Percentiles rank a stretch among this genome's conserved stretches.
Evolutionary conservation across 2,329 filamentous ascomycete genomes (phyloP).

Genomic region (Ceratocystis alfenasii): DNA sequence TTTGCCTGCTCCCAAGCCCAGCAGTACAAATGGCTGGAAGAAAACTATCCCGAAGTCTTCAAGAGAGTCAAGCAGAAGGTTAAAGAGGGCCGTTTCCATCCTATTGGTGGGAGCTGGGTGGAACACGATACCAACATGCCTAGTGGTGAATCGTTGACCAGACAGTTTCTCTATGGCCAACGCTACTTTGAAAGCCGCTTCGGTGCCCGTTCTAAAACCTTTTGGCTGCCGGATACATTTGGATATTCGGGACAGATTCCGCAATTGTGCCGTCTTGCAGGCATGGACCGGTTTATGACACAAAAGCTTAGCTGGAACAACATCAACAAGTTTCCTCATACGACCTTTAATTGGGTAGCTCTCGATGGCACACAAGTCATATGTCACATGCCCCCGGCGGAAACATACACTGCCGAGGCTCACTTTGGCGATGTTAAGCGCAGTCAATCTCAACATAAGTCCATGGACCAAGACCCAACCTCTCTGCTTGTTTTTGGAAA

Average conservation of each 20-base stretch:
- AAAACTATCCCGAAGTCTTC: slow-evolving; percentile 76
- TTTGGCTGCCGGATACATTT: slow-evolving; percentile 97
- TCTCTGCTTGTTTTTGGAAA: slow-evolving; percentile 92
- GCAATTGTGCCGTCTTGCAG: slow-evolving; percentile 83
- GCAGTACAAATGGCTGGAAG: slow-evolving; percentile 95
- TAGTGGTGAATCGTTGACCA: slow-evolving; percentile 82
- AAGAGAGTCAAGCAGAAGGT: slow-evolving; percentile 86
- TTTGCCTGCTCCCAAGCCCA: slow-evolving; percentile 92
- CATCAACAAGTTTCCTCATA: slow-evolving; percentile 97
- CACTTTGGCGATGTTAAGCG: slow-evolving; percentile 89
- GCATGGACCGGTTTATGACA: slow-evolving; percentile 92
- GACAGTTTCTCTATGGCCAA: slow-evolving; percentile 93
- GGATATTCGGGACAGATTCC: slow-evolving; percentile 93
- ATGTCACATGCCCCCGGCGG: slow-evolving; percentile 91
- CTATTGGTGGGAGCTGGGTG: slow-evolving; percentile 95
- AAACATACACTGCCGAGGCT: slow-evolving; percentile 90
- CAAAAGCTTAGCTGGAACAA: slow-evolving; percentile 99
- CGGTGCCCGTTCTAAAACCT: slow-evolving; percentile 75
- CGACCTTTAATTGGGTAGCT: slow-evolving; percentile 96
- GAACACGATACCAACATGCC: slow-evolving; percentile 98
- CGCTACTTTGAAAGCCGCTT: slow-evolving; percentile 90
- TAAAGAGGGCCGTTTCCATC: slow-evolving; percentile 80
- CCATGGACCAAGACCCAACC: slow-evolving; percentile 81
- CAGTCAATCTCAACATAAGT: slow-evolving; percentile 87
- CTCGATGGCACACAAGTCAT: slow-evolving; percentile 93